Conservation (phyloP, 805 yeast genomes). For the Metschnikowia cerradonensis region DNA sequence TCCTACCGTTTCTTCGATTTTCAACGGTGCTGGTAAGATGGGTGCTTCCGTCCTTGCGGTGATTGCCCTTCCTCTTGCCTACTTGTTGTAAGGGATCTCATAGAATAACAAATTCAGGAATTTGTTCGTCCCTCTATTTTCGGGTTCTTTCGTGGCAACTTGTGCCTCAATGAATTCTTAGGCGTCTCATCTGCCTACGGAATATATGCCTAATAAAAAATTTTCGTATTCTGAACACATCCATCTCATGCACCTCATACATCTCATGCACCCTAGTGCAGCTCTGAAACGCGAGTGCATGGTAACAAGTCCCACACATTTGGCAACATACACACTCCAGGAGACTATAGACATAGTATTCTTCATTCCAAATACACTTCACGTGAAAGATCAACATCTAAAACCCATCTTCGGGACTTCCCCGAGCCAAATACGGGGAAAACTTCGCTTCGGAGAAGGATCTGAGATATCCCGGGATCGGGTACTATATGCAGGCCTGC, state of each 20-base stretch:
- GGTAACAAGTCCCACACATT: neutral
- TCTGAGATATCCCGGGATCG: too few relatives aligned
- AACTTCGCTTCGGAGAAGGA: too few relatives aligned
- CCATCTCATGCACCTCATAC: neutral
- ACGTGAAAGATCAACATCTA: too few relatives aligned
- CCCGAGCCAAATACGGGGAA: too few relatives aligned
- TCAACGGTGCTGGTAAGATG: conserved; percentile 19
- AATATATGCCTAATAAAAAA: neutral
- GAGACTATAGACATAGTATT: neutral
- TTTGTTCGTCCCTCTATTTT: neutral
- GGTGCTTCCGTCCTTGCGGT: conserved; percentile 27
- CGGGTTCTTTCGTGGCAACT: conserved; percentile 1
- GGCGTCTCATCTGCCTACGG: neutral
- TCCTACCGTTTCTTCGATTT: conserved; percentile 12
- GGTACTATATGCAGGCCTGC: neutral
- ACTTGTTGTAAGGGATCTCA: conserved; percentile 26
- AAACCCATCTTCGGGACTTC: too few relatives aligned
- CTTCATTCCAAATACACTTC: too few relatives aligned
- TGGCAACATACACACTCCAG: neutral
- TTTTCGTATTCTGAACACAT: neutral
- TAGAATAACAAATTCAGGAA: neutral
- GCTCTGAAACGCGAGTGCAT: conserved; percentile 4
- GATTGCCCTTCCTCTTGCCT: conserved; percentile 32
- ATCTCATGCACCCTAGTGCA: neutral
- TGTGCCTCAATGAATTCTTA: neutral